Conservation (phyloP, 2,329 filamentous ascomycete genomes). For the Penicillium sp. region DNA sequence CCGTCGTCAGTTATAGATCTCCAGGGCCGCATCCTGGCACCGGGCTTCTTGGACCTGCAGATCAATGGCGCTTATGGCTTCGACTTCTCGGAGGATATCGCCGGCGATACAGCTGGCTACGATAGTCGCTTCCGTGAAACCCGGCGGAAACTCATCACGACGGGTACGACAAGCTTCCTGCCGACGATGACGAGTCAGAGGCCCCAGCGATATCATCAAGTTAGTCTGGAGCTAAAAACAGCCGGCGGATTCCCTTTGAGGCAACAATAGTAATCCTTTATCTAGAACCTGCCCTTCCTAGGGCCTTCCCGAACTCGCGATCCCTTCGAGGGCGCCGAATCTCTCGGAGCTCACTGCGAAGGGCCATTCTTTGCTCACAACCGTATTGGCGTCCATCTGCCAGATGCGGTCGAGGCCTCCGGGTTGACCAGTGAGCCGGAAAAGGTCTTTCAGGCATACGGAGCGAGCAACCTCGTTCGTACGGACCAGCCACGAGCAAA, state of each 20-base stretch:
- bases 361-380: constrained; percentile 17
- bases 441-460: constrained; percentile 5
- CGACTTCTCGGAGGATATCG: constrained; percentile 36
- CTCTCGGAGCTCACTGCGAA: constrained; percentile 17
- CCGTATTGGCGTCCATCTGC: constrained; percentile 8
- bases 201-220: constrained; percentile 8
- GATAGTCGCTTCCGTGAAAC: constrained; percentile 7
- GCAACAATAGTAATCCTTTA: neutral
- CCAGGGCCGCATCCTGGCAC: constrained; percentile 9
- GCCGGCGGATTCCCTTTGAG: neutral
- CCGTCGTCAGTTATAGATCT: constrained; percentile 4
- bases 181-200: constrained; percentile 18
- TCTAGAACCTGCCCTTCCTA: constrained; percentile 10
- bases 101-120: neutral
- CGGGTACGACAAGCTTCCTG: constrained; percentile 16
- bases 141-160: constrained; percentile 10
- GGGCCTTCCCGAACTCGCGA: constrained; percentile 9
- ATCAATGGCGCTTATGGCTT: constrained; percentile 18
- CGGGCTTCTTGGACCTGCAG: constrained; percentile 16
- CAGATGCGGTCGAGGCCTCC: constrained; percentile 3
- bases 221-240: neutral
- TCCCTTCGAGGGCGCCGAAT: constrained; percentile 10
- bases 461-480: neutral
- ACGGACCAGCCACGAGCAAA: neutral
- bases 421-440: constrained; percentile 6